Evolutionary conservation across 2,329 filamentous ascomycete genomes (phyloP), one percentile per base, ranked within the genome.

Genomic region (Dendryphion nanum): DNA sequence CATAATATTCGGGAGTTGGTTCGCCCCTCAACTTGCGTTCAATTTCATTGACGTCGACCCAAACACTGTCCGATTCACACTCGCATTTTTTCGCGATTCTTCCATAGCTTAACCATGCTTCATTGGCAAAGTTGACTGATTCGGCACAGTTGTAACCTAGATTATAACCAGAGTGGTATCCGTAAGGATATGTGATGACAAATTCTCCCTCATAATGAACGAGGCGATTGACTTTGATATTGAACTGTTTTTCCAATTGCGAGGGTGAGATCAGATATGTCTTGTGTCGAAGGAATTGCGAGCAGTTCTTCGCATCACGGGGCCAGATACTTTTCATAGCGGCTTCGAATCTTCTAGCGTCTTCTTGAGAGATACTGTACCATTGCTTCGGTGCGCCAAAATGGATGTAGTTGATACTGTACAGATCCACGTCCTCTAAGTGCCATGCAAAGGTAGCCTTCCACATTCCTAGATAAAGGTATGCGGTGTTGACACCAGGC

Each of bases 391-490:
- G 93, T 2, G 93, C 93, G 38, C 93, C 93, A 64, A 98, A 98
- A 61, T 98, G 93, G 42, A 98, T 89, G 65, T 96, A 98, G 71
- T 98, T 98, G 76, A 98, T 98, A 64, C 90, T 97, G 80, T 98
- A 98, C 4, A 98, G 79, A 70, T 98, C 93, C 29, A 98, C 91
- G 63, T 98, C 93, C 64, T 98, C 93, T 37, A 98, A 72, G 77
- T 98, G 93, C 93, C 93, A 98, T 6, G 93, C 93, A 64, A 98
- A 98, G 0, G 93, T 97, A 10, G 93, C 91, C 67, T 97, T 97
- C 93, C 93, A 98, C 93, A 98, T 98, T 30, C 93, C 93, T 42
- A 98, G 76, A 61, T 98, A 98, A 2, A 98, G 79, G 60, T 98
- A 98, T 2, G 93, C 91, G 2, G 91, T 98, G 59, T 98, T 98